Evolutionary conservation across 768 basidiomycete species (phyloP).

Genomic region (Psilocybe tampanensis): DNA sequence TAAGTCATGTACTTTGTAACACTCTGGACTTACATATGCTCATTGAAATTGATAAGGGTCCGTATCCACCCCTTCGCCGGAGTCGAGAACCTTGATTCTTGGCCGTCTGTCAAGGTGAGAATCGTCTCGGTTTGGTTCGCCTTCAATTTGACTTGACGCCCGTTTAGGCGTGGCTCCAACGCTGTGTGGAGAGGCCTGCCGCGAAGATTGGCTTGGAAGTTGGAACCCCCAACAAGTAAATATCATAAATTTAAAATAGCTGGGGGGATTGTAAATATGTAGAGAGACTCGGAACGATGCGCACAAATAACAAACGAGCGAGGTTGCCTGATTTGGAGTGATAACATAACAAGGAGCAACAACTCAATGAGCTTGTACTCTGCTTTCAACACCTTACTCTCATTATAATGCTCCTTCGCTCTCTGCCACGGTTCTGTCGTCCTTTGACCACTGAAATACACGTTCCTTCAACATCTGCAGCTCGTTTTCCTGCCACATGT

Average conservation of each 20-base stretch:
- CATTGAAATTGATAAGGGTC: slow-evolving; percentile 46
- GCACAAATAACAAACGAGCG: too few relatives aligned
- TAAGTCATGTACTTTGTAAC: slow-evolving; percentile 22
- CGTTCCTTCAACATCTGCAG: slow-evolving; percentile 1
- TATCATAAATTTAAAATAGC: too few relatives aligned
- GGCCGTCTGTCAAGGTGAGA: slow-evolving; percentile 60
- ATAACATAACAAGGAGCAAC: slow-evolving; percentile 4
- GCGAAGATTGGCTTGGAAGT: slow-evolving; percentile 16
- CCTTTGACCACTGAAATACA: slow-evolving; percentile 9
- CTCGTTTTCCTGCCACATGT: not conserved
- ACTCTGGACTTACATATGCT: not conserved
- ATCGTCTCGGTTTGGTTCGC: not conserved
- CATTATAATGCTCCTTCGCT: slow-evolving; percentile 21
- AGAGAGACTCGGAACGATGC: too few relatives aligned
- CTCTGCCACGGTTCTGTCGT: slow-evolving; percentile 21
- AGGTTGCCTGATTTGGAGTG: not conserved
- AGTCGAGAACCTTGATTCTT: slow-evolving; percentile 60
- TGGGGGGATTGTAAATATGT: too few relatives aligned
- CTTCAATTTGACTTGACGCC: not conserved
- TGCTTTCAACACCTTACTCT: not conserved
- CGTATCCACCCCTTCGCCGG: slow-evolving; percentile 46
- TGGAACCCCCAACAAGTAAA: not conserved
- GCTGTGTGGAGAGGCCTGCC: slow-evolving; percentile 15
- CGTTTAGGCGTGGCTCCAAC: slow-evolving; percentile 23
- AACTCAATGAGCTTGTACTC: not conserved